Evolutionary conservation across 2,329 filamentous ascomycete genomes (phyloP), one percentile per base, ranked within the genome.

Genomic region (Didymella exigua): DNA sequence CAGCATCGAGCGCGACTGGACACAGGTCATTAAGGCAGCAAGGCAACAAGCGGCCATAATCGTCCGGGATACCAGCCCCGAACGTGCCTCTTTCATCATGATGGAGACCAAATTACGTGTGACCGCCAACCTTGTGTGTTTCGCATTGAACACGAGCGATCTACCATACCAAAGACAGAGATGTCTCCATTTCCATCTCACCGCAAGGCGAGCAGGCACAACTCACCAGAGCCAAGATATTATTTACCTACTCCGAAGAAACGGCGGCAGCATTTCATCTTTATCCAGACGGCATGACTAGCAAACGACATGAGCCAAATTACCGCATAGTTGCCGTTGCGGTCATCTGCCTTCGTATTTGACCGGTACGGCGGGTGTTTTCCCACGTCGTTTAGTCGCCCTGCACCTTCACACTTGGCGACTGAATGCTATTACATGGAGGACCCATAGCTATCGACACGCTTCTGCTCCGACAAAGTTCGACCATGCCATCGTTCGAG

Each of bases 31-130:
- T 37, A 57, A 52, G 43, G 38, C 33, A 21, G 24, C 49, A 24
- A 47, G 42, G 42, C 42, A 38, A 27, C 50, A 55, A 63, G 59
- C 60, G 48, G 46, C 45, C 51, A 47, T 47, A 61, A 63, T 66
- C 62, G 54, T 31, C 56, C 49, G 58, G 49, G 41, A 38, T 26
- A 44, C 36, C n/a, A 48, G 13, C 38, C 45, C 42, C 26, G 51
- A 45, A 34, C 9, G 18, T 49, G 13, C 43, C 48, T 50, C 45
- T 58, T 51, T 49, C 42, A 57, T 56, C 45, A 52, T 36, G 21
- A 46, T 18, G 16, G 42, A 38, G 14, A 41, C 37, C 26, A 29
- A 16, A 36, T 18, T 21, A 19, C 16, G n/a, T 45, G 33, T 24
- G 37, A 16, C 27, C 33, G 30, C 26, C 14, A 24, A 36, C 18